A percentile compares a stretch with the other conserved stretches of the same genome.
These are phyloP conservation scores for Fusarium multiceps DNA, from an alignment of 2,329 filamentous ascomycete species.

Conservation along the genomic window DNA sequence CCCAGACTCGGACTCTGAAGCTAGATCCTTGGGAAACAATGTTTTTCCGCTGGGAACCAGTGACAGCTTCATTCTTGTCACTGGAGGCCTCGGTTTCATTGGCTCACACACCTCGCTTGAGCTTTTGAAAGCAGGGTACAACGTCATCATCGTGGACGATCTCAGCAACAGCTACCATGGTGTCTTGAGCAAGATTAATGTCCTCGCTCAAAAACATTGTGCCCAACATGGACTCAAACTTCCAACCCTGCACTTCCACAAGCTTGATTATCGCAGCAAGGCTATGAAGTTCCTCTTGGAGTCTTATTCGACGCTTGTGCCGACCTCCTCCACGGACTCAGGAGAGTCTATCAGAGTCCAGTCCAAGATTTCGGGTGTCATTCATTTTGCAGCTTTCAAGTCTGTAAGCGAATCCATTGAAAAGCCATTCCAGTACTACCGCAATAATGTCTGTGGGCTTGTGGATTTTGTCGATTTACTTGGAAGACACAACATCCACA, in stretches of 20 bases:
- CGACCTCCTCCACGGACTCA: neutral
- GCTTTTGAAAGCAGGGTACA: slow-evolving; percentile 64
- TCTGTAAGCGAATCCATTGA: slow-evolving; percentile 72
- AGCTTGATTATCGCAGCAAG: slow-evolving; percentile 53
- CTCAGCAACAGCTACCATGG: slow-evolving; percentile 56
- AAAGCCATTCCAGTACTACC: slow-evolving; percentile 71
- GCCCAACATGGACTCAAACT: slow-evolving; percentile 8
- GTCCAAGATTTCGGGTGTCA: slow-evolving; percentile 60
- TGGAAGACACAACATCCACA: slow-evolving; percentile 70
- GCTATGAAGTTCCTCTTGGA: slow-evolving; percentile 53
- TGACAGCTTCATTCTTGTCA: slow-evolving; percentile 57
- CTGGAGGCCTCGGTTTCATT: slow-evolving; percentile 66
- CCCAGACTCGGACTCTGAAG: neutral
- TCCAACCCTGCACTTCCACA: slow-evolving; percentile 52
- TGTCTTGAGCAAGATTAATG: slow-evolving; percentile 27
- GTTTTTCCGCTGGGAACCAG: neutral
- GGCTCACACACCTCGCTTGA: slow-evolving; percentile 67
- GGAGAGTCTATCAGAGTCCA: slow-evolving; percentile 7
- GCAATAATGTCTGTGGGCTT: slow-evolving; percentile 74
- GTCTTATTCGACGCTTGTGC: slow-evolving; percentile 46
- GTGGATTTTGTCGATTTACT: slow-evolving; percentile 69
- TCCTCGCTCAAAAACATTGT: slow-evolving; percentile 26
- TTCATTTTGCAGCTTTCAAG: slow-evolving; percentile 77
- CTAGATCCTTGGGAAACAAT: neutral
- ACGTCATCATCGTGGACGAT: slow-evolving; percentile 61